These are phyloP conservation scores for Apiotrichum domesticum DNA, from an alignment of 1,284 basidiomycete species.

Conservation along the genomic window DNA sequence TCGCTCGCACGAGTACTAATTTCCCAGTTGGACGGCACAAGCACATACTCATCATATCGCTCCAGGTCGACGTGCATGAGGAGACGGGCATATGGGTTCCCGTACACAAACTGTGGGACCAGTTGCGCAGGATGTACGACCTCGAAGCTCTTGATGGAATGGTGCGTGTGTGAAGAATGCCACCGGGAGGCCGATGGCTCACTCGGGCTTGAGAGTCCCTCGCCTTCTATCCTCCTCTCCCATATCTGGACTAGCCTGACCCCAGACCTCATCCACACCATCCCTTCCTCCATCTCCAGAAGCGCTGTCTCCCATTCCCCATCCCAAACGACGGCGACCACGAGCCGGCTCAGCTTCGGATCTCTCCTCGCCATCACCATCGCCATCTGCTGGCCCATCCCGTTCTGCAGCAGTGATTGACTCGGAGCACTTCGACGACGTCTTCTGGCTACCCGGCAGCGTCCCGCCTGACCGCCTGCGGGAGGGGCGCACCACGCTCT, in stretches of 20 bases:
- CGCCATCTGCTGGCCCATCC: slow-evolving; percentile 2
- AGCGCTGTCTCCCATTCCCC: slow-evolving; percentile 14
- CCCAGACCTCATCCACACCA: slow-evolving; percentile 14
- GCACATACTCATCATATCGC: slow-evolving; percentile 33
- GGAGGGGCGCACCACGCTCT: neutral
- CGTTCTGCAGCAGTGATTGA: slow-evolving; percentile 11
- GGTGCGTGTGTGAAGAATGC: slow-evolving; percentile 49
- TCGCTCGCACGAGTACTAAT: no score
- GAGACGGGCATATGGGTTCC: slow-evolving; percentile 47
- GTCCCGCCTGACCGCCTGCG: neutral
- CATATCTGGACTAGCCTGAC: neutral
- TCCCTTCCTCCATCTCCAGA: slow-evolving; percentile 16
- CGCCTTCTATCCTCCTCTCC: neutral
- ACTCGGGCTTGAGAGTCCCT: neutral
- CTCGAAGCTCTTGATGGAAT: slow-evolving; percentile 68
- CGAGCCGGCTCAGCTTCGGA: slow-evolving; percentile 11
- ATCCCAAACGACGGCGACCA: slow-evolving; percentile 11
- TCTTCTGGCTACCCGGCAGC: slow-evolving; percentile 14
- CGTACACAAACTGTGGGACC: slow-evolving; percentile 64
- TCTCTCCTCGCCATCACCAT: slow-evolving; percentile 8
- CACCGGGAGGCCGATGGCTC: neutral
- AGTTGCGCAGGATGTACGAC: slow-evolving; percentile 65
- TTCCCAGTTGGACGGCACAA: slow-evolving; percentile 33
- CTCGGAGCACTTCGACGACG: slow-evolving; percentile 13
- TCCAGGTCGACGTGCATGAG: slow-evolving; percentile 31